These are phyloP conservation scores for Globisporangium iwayamae DNA, from an alignment of 352 stramenopile genomes.

Conservation along the genomic window DNA sequence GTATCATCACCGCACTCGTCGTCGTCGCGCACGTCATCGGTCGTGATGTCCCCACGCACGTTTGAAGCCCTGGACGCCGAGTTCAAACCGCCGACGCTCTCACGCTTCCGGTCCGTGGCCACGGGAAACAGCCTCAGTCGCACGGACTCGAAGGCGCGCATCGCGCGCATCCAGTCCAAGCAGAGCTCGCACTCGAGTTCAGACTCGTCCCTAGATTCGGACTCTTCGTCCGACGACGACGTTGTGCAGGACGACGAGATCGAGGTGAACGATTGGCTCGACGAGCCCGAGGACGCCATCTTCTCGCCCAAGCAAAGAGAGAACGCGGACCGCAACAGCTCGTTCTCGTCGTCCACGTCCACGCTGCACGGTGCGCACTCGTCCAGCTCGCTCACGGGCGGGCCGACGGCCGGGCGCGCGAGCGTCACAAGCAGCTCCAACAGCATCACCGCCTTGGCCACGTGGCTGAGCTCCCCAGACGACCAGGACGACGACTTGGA, in stretches of 20 bases:
- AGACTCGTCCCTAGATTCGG: constrained; percentile 28
- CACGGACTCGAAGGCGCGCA: constrained; percentile 20
- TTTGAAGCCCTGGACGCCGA: constrained; percentile 20
- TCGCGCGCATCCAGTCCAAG: constrained; percentile 16
- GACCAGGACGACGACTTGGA: constrained; percentile 67
- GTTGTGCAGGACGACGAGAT: constrained; percentile 46
- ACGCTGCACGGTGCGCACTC: constrained; percentile 30
- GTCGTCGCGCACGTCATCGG: constrained; percentile 18
- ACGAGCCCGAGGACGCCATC: constrained; percentile 61
- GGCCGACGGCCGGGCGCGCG: constrained; percentile 22
- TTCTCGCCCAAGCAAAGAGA: constrained; percentile 37
- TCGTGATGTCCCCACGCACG: constrained; percentile 20
- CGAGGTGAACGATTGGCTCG: constrained; percentile 72
- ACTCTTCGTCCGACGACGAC: constrained; percentile 30
- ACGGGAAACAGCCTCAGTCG: constrained; percentile 8
- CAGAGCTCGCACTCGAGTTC: constrained; percentile 34
- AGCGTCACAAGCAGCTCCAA: constrained; percentile 52
- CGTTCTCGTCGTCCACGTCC: constrained; percentile 52
- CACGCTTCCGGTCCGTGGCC: constrained; percentile 13
- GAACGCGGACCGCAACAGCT: constrained; percentile 32
- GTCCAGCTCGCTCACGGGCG: constrained; percentile 32
- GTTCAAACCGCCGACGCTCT: constrained; percentile 22
- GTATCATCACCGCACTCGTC: constrained; percentile 17
- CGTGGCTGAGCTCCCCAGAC: constrained; percentile 66
- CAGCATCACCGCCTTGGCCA: constrained; percentile 53